A percentile compares a stretch with the other conserved stretches of the same genome.
phyloP scores from a whole-genome alignment of 2,329 filamentous ascomycete genomes.

The Orbilia ellipsospora region DNA sequence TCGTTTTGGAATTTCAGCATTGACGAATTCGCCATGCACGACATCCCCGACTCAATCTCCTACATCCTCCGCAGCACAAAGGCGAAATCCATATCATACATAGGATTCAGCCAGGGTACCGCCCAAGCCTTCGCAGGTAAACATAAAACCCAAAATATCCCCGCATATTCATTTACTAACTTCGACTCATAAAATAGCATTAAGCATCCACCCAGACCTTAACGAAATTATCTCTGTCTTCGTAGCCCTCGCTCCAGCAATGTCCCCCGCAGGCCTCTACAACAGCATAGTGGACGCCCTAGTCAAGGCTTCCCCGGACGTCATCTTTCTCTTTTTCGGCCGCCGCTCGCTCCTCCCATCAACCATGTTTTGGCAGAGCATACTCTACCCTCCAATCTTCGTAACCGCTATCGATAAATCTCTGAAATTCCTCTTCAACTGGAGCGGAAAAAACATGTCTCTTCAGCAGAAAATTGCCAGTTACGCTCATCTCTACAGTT shows the following conservation, averaged over 20 bases:
- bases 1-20: conserved; percentile 98
- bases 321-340: conserved; percentile 92
- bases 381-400: conserved; percentile 90
- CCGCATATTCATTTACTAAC: conserved; percentile 3
- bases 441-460: conserved; percentile 85
- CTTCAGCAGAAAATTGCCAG: conserved; percentile 90
- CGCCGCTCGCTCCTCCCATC: conserved; percentile 90
- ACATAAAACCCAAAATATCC: background rate
- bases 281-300: conserved; percentile 92
- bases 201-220: conserved; percentile 89
- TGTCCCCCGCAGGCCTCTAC: conserved; percentile 90
- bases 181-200: conserved; percentile 64
- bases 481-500: conserved; percentile 95
- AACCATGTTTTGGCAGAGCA: conserved; percentile 95
- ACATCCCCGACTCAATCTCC: conserved; percentile 92
- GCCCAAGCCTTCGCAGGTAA: conserved; percentile 86
- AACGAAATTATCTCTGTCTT: conserved; percentile 96
- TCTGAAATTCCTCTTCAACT: conserved; percentile 86
- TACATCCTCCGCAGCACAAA: conserved; percentile 88
- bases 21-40: conserved; percentile 96
- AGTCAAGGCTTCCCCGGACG: conserved; percentile 90
- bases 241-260: conserved; percentile 92
- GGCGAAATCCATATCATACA: conserved; percentile 88
- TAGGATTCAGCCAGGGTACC: conserved; percentile 96
- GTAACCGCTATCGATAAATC: conserved; percentile 85